These are phyloP conservation scores for Candida ascalaphidarum DNA, from an alignment of 805 yeast genomes.

Conservation along the genomic window DNA sequence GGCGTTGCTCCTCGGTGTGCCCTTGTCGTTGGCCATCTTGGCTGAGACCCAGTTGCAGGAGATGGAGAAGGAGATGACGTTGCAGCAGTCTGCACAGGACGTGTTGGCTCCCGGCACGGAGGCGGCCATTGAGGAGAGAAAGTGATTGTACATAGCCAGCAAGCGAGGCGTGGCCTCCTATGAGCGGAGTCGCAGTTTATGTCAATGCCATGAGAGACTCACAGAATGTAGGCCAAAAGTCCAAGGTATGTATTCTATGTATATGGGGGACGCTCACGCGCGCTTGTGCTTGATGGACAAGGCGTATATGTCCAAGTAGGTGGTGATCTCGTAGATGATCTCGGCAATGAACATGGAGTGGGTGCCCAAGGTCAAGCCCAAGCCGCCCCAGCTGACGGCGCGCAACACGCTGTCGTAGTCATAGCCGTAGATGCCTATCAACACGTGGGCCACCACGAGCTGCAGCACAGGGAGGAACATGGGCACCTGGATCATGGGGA, in stretches of 20 bases:
- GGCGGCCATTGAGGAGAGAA: slow-evolving; percentile 29
- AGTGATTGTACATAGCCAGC: slow-evolving; percentile 12
- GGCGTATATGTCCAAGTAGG: slow-evolving; percentile 78
- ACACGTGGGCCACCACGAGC: slow-evolving; percentile 22
- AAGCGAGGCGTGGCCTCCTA: slow-evolving; percentile 2
- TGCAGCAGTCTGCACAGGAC: slow-evolving; percentile 72
- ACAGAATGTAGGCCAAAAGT: not conserved
- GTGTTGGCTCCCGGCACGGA: slow-evolving; percentile 64
- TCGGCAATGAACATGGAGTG: slow-evolving; percentile 69
- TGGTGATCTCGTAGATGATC: slow-evolving; percentile 71
- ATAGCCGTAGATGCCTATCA: slow-evolving; percentile 28
- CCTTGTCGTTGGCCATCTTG: slow-evolving; percentile 80
- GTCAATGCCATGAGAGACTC: slow-evolving; percentile 8
- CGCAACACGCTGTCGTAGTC: slow-evolving; percentile 35
- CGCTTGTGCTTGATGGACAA: slow-evolving; percentile 75
- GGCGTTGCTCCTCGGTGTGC: slow-evolving; percentile 82
- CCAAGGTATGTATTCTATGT: not conserved
- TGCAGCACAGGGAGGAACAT: slow-evolving; percentile 56
- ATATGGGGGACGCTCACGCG: slow-evolving; percentile 11
- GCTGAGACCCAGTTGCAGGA: slow-evolving; percentile 91
- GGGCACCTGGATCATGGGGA: slow-evolving; percentile 69
- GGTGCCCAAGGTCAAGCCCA: slow-evolving; percentile 58
- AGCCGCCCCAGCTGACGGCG: slow-evolving; percentile 55
- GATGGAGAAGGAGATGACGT: slow-evolving; percentile 84
- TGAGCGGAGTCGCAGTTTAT: not conserved